Percentiles rank a stretch among this genome's conserved stretches.
phyloP scores from a whole-genome alignment of 495 filamentous ascomycete species.

The Echria macrotheca region DNA sequence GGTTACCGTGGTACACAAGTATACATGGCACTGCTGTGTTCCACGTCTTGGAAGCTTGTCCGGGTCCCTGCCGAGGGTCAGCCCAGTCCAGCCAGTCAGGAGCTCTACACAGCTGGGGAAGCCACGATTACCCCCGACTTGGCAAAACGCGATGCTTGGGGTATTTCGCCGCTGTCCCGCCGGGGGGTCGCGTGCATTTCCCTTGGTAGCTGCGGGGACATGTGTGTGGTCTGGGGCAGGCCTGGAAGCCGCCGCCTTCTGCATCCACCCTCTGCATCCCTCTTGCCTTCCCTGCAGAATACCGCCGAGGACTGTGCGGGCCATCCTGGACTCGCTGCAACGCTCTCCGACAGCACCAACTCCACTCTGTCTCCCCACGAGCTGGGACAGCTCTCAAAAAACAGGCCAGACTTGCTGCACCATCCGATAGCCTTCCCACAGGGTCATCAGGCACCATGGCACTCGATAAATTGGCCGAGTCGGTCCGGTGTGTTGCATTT shows the following conservation, averaged over 20 bases:
- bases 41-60: slow-evolving; percentile 20
- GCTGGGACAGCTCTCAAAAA: too few relatives aligned
- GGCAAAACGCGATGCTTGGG: slow-evolving; percentile 24
- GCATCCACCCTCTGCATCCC: not conserved
- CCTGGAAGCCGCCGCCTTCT: too few relatives aligned
- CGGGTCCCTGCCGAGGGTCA: slow-evolving; percentile 12
- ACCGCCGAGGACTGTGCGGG: slow-evolving; percentile 25
- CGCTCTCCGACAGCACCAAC: not conserved
- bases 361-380: too few relatives aligned
- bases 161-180: slow-evolving; percentile 32
- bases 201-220: too few relatives aligned
- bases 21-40: too few relatives aligned
- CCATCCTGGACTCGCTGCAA: slow-evolving; percentile 3
- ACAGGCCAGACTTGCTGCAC: too few relatives aligned
- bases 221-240: too few relatives aligned
- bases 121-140: slow-evolving; percentile 25
- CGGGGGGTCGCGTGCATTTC: slow-evolving; percentile 27
- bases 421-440: too few relatives aligned
- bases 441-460: slow-evolving; percentile 11
- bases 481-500: slow-evolving; percentile 27
- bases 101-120: slow-evolving; percentile 17
- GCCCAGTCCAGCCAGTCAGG: slow-evolving; percentile 19
- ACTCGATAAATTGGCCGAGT: slow-evolving; percentile 27
- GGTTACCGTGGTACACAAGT: not conserved
- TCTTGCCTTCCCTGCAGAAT: slow-evolving; percentile 22